These are phyloP conservation scores for Secale cereale DNA, from an alignment of 176 grass and related monocot species.

Conservation along the genomic window DNA sequence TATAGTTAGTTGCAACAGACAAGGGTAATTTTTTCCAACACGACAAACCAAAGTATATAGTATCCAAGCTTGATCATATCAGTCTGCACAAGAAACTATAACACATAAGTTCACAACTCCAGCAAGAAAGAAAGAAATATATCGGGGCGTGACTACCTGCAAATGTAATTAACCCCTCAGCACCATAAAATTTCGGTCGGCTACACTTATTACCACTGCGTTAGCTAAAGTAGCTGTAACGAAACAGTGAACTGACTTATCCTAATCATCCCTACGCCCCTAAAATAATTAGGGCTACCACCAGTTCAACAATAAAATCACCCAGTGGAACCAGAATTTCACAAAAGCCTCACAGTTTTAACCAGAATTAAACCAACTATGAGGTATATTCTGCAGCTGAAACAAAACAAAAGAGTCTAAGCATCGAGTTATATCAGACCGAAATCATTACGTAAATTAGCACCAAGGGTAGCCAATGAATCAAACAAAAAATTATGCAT, in stretches of 20 bases:
- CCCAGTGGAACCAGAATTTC: slow-evolving; percentile 6
- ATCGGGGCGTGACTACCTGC: not conserved
- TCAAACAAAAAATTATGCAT: not conserved
- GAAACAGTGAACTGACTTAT: not conserved
- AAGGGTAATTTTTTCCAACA: not conserved
- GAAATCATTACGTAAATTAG: not conserved
- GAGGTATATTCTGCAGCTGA: not conserved
- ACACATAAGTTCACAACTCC: not conserved
- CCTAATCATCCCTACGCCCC: not conserved
- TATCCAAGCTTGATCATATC: not conserved
- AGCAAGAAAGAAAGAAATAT: not conserved
- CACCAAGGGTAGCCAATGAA: not conserved
- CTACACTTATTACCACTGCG: not conserved
- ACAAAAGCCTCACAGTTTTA: not conserved
- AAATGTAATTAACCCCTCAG: not conserved
- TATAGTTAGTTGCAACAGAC: not conserved
- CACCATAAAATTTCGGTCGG: not conserved
- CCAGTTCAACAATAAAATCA: not conserved
- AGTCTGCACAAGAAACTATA: not conserved
- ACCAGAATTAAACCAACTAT: not conserved
- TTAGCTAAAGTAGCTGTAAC: not conserved
- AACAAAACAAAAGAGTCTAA: slow-evolving; percentile 8
- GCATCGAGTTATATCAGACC: not conserved
- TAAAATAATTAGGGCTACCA: not conserved
- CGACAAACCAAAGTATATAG: not conserved